Conservation (phyloP, 148 eudicot genomes). For the Persicaria maculosa region DNA sequence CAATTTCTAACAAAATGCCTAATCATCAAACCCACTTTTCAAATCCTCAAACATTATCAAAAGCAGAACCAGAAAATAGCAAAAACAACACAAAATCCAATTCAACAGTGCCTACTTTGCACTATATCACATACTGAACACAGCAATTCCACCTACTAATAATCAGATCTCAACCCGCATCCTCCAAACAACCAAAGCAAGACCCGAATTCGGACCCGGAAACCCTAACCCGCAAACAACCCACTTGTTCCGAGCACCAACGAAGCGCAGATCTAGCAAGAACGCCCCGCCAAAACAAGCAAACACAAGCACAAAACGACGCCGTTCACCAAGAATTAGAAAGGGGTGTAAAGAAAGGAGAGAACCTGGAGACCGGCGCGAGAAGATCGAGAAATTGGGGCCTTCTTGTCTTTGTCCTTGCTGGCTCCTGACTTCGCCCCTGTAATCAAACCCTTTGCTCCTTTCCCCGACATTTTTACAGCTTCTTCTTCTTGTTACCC, state of each 20-base stretch:
- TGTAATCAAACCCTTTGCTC: conserved; percentile 65
- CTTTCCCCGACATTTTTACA: conserved; percentile 63
- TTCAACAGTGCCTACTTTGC: not conserved
- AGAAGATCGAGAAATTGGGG: conserved; percentile 68
- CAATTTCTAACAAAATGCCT: not conserved
- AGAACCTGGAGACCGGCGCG: conserved; percentile 90
- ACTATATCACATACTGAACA: not conserved
- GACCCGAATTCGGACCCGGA: not conserved
- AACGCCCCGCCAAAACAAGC: not conserved
- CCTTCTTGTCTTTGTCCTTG: conserved; percentile 79
- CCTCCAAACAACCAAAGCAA: not conserved
- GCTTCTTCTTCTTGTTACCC: not conserved
- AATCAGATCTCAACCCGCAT: not conserved
- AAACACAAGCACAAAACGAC: conserved; percentile 1
- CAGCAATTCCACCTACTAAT: not conserved
- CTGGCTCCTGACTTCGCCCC: conserved; percentile 37
- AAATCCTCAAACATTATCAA: not conserved
- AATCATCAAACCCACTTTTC: not conserved
- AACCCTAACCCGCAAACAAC: not conserved
- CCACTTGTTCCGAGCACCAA: not conserved
- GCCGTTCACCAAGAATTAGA: not conserved
- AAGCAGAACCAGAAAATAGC: not conserved
- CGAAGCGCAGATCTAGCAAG: not conserved
- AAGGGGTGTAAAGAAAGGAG: not conserved
- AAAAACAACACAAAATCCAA: not conserved